A percentile compares a stretch with the other conserved stretches of the same genome.
These are phyloP conservation scores for Zopfia rhizophila DNA, from an alignment of 2,329 filamentous ascomycete genomes.

Conservation along the genomic window DNA sequence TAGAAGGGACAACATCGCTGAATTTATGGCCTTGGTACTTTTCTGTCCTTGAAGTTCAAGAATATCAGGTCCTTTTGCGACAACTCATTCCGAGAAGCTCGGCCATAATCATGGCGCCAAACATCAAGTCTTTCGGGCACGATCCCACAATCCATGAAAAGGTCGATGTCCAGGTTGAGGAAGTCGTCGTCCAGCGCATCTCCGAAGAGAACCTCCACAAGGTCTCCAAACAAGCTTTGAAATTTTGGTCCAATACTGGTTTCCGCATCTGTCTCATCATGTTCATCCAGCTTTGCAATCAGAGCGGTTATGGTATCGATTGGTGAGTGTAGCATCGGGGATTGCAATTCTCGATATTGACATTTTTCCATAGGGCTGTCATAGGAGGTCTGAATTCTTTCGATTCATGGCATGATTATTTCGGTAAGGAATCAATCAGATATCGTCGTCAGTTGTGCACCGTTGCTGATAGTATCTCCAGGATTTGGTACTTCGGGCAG, in stretches of 20 bases:
- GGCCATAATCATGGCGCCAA: conserved; percentile 16
- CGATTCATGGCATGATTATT: conserved; percentile 56
- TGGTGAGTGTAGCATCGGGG: too few species aligned
- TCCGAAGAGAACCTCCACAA: conserved; percentile 59
- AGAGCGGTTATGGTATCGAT: conserved; percentile 61
- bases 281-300: conserved; percentile 60
- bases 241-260: conserved; percentile 54
- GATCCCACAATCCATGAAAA: conserved; percentile 23
- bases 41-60: too few species aligned
- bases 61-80: too few species aligned
- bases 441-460: too few species aligned
- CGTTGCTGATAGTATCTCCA: too few species aligned
- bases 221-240: conserved; percentile 55
- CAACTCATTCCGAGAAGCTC: conserved; percentile 9
- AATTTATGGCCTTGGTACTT: too few species aligned
- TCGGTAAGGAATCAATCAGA: too few species aligned
- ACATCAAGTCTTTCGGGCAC: conserved; percentile 21
- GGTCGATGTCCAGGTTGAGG: conserved; percentile 50
- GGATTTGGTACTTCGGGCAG: conserved; percentile 54
- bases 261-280: conserved; percentile 56
- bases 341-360: too few species aligned
- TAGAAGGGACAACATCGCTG: too few species aligned
- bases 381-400: conserved; percentile 60
- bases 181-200: conserved; percentile 57
- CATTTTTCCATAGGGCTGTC: too few species aligned